Evolutionary conservation across 108 stramenopile species (phyloP), one percentile per base, ranked within the genome.

Genomic region (Nitzschia inconspicua): DNA sequence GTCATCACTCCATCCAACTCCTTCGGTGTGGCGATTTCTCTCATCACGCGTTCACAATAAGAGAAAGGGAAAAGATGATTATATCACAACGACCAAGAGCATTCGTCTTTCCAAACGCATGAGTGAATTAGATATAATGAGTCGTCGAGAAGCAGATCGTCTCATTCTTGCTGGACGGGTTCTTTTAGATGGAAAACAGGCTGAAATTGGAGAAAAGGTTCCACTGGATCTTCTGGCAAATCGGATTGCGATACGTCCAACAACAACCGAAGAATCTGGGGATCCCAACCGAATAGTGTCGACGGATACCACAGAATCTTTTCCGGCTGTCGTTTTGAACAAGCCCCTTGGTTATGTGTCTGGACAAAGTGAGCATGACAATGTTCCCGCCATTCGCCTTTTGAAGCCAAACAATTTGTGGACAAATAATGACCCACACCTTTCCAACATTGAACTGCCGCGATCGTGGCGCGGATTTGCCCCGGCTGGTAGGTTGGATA

Each of bases 281-380:
- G 28, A 48, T 31, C 13, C 7, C 10, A 14, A 13, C 16, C 28
- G 22, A 19, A 22, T 24, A 5, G 42, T 37, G 23, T 48, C 28
- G 5, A 50, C 43, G 22, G 22, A 31, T n/a, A 57, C 61, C 9
- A 56, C 44, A 8, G n/a, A n/a, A n/a, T n/a, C n/a, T n/a, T n/a
- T n/a, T n/a, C n/a, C n/a, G n/a, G 74, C 88, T 0, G 60, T 94
- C 7, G 72, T 94, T 18, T 44, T 94, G 54, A 73, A 94, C 75
- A 94, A 94, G 57, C 92, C 92, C 0, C n/a, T 66, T 7, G 88
- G 87, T 24, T 86, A 80, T 61, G 87, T 94, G 0, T 82, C 82
- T 2, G 78, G 76, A 18, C 88, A 90, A 58, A 80, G 85, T 25
- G 86, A 88, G 41, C 58, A 72, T 42, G 61, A 59, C 11, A 66